Evolutionary conservation across 345 rosid species (phyloP).

Genomic region (Syzygium oleosum): DNA sequence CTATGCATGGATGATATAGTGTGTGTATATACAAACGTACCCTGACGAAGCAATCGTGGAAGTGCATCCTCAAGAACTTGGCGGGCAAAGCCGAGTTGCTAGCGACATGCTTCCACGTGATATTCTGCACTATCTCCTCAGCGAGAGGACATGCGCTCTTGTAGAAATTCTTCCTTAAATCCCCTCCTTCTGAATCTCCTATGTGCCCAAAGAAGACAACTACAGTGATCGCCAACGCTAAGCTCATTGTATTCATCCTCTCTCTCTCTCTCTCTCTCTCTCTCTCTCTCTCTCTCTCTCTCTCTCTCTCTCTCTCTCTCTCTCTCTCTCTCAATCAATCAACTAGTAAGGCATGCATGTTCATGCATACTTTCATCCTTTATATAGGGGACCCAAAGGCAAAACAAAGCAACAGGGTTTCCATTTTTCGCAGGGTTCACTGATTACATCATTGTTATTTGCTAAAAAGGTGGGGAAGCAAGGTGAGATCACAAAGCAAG

Average conservation of each 20-base stretch:
- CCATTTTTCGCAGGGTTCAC: neutral
- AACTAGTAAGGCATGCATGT: neutral
- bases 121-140: slow-evolving; percentile 13
- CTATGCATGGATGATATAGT: neutral
- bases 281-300: neutral
- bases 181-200: slow-evolving; percentile 10
- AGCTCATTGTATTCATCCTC: neutral
- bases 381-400: neutral
- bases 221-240: neutral
- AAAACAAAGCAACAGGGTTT: neutral
- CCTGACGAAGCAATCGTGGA: slow-evolving; percentile 48
- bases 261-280: neutral
- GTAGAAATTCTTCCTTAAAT: slow-evolving; percentile 23
- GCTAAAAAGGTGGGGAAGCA: neutral
- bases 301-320: neutral
- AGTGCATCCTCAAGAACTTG: slow-evolving; percentile 38
- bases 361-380: neutral
- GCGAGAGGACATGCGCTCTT: slow-evolving; percentile 23
- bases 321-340: no score
- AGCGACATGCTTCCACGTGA: slow-evolving; percentile 20
- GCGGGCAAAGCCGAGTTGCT: slow-evolving; percentile 23
- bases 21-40: neutral
- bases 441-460: neutral
- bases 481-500: neutral
- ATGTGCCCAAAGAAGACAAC: neutral